These are phyloP conservation scores for Ananas comosus DNA, from an alignment of 176 grass and related monocot species.

Conservation along the genomic window DNA sequence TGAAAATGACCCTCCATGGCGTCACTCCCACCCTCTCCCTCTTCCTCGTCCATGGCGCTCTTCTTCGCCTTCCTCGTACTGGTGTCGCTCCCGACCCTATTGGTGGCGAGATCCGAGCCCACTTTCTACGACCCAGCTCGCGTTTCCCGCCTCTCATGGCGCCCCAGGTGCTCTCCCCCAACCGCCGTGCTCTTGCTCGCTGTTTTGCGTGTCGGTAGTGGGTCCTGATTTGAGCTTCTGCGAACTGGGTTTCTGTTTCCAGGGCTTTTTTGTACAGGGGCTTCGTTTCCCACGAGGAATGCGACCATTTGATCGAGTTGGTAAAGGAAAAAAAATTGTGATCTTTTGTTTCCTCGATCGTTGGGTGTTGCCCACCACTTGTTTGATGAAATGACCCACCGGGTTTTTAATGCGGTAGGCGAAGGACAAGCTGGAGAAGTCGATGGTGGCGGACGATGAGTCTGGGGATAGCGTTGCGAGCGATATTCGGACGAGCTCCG, in stretches of 20 bases:
- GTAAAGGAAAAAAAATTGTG: slow-evolving; percentile 24
- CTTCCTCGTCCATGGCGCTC: slow-evolving; percentile 21
- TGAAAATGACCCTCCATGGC: background rate
- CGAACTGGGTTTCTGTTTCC: background rate
- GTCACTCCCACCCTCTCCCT: background rate
- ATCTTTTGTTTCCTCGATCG: background rate
- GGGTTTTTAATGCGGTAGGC: slow-evolving; percentile 25
- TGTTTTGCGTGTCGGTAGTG: background rate
- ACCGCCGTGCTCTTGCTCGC: background rate
- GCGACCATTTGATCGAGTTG: slow-evolving; percentile 54
- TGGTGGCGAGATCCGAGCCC: background rate
- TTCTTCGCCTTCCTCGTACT: slow-evolving; percentile 2
- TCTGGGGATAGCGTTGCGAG: slow-evolving; percentile 54
- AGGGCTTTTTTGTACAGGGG: slow-evolving; percentile 59
- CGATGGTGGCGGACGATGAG: slow-evolving; percentile 57
- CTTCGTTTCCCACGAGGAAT: slow-evolving; percentile 51
- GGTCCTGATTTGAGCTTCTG: slow-evolving; percentile 2
- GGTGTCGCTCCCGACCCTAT: slow-evolving; percentile 1
- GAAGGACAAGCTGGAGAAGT: slow-evolving; percentile 42
- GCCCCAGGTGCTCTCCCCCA: slow-evolving; percentile 33
- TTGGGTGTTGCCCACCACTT: background rate
- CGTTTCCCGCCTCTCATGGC: slow-evolving; percentile 47
- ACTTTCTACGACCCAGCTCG: slow-evolving; percentile 44
- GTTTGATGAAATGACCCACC: background rate
- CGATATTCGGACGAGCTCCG: slow-evolving; percentile 59